Conservation (phyloP, 495 filamentous ascomycete species). For the Neurospora sp. region DNA sequence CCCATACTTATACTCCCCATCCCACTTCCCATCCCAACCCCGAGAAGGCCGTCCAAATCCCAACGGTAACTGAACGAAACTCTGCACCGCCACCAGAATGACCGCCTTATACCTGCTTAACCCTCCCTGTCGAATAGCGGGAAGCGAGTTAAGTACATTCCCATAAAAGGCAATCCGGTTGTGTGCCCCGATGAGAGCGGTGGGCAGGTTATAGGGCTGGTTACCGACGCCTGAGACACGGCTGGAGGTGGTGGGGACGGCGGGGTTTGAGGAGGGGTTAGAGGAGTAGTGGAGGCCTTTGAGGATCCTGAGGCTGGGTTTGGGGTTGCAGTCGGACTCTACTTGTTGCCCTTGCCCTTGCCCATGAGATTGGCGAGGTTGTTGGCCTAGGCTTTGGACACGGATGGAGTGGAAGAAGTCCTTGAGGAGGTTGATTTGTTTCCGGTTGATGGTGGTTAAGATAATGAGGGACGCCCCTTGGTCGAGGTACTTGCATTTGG, state of each 20-base stretch:
- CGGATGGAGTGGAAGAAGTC: not conserved
- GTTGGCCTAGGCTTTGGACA: not conserved
- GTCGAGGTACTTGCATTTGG: not conserved
- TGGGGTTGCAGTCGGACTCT: too few relatives aligned
- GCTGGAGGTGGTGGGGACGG: not conserved
- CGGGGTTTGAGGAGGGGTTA: not conserved
- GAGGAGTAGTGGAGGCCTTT: not conserved
- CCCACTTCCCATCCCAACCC: not conserved
- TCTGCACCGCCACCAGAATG: constrained; percentile 10
- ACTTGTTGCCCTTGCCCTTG: too few relatives aligned
- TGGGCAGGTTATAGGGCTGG: constrained; percentile 11
- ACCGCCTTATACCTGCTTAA: not conserved
- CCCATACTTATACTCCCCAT: not conserved
- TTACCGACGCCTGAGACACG: constrained; percentile 11
- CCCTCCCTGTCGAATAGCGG: not conserved
- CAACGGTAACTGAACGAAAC: constrained; percentile 2
- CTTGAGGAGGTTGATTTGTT: constrained; percentile 1
- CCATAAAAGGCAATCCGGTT: constrained; percentile 4
- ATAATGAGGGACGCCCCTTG: not conserved
- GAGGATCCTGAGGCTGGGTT: not conserved
- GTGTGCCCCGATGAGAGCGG: constrained; percentile 5
- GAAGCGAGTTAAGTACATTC: not conserved
- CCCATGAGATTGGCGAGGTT: not conserved
- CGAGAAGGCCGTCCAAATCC: not conserved
- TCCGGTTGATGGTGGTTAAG: constrained; percentile 10